Evolutionary conservation across 768 basidiomycete species (phyloP), one percentile per base, ranked within the genome.

Genomic region (Strobilomyces echinocephalus): DNA sequence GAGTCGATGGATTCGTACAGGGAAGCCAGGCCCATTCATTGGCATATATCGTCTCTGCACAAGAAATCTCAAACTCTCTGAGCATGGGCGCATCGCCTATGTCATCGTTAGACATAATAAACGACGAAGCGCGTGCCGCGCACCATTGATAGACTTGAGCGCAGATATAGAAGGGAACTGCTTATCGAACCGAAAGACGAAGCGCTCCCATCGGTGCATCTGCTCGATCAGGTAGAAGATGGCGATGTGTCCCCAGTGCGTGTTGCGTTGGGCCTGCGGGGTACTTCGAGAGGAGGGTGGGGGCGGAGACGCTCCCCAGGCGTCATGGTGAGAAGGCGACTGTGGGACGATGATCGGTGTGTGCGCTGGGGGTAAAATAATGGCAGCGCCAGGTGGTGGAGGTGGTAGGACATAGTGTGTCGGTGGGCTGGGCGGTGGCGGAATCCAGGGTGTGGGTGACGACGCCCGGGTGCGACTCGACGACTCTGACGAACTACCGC

Each of bases 141-240:
- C 55, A 88, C 88, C 87, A 48, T 76, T 78, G 60, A 91, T 83
- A 16, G 83, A 80, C 65, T 86, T 86, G 57, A 91, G 76, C 8
- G 89, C 87, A 53, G 75, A 74, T 72, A 89, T 79, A 4, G 87
- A 88, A 16, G 81, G 70, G 67, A 90, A 90, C 33, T 84, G 84
- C 65, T 81, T 85, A 63, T 89, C 87, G 59, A 88, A 91, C 39
- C 84, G 74, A 62, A 91, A 90, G 11, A 90, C 78, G 60, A 91
- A 91, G 21, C 88, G 76, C 63, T 87, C 78, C 88, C 88, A 91
- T 28, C 88, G 79, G 58, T 82, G 82, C 82, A 90, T 90, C 65
- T 89, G 85, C 59, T 87, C 81, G 2, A 85, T 82, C 20, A 91
- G 69, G 64, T 91, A 91, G 66, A 78, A 89, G 42, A 91, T 81